A percentile compares a stretch with the other conserved stretches of the same genome.
phyloP scores from a whole-genome alignment of 441 rosid genomes.

The Pelargonium myrrhifolium region DNA sequence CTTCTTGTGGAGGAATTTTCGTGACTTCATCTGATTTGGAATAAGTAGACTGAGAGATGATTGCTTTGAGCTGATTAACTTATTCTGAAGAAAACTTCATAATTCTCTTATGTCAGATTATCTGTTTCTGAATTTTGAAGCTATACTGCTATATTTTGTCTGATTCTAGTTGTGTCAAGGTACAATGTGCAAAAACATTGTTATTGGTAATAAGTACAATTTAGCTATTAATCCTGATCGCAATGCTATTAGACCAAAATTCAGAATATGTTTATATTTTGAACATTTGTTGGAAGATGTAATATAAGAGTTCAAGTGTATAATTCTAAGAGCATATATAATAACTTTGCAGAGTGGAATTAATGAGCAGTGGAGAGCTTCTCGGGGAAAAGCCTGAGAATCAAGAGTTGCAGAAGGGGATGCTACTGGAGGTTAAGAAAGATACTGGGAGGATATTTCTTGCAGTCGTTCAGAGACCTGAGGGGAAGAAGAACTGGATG shows the following conservation, averaged over 20 bases:
- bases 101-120: no score
- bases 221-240: background rate
- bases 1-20: no score
- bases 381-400: slow-evolving; percentile 58
- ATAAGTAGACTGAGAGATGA: no score
- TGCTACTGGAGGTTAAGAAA: slow-evolving; percentile 83
- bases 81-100: no score
- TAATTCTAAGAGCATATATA: slow-evolving; percentile 13
- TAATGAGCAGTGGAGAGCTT: slow-evolving; percentile 63
- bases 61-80: no score
- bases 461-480: slow-evolving; percentile 81
- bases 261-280: background rate
- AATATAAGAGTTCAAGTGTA: background rate
- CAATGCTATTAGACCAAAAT: background rate
- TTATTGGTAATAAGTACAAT: background rate
- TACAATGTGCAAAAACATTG: background rate
- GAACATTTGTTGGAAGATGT: background rate
- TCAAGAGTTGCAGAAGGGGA: slow-evolving; percentile 51
- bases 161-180: no score
- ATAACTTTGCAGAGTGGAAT: slow-evolving; percentile 36
- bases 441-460: slow-evolving; percentile 66
- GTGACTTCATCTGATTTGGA: no score
- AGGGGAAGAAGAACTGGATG: slow-evolving; percentile 98
- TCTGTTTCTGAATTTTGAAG: no score
- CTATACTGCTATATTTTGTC: no score